A percentile compares a stretch with the other conserved stretches of the same genome.
Conservation (phyloP, 495 filamentous ascomycete genomes). For the Aspergillus conjunctus region DNA sequence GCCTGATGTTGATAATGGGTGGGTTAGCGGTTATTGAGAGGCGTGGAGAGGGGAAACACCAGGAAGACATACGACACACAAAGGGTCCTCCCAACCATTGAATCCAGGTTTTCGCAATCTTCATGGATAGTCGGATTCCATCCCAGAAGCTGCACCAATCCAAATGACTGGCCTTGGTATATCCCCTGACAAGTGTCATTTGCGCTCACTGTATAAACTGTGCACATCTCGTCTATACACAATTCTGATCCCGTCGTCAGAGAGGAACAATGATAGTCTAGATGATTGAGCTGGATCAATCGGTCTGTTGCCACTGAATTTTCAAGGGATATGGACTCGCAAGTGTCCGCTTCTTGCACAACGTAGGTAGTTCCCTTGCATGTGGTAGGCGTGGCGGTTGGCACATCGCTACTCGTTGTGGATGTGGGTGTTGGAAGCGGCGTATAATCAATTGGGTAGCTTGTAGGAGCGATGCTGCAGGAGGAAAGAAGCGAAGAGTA, state of each 20-base stretch:
- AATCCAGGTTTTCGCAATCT: background rate
- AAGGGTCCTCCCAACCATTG: background rate
- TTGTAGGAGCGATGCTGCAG: conserved; percentile 5
- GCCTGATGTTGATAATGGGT: background rate
- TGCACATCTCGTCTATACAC: background rate
- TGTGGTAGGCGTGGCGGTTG: background rate
- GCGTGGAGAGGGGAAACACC: background rate
- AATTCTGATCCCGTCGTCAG: background rate
- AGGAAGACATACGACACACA: background rate
- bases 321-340: background rate
- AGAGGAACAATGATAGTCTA: conserved; percentile 1
- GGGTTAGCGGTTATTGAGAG: background rate
- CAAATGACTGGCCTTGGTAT: background rate
- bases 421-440: background rate
- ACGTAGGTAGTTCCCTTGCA: background rate
- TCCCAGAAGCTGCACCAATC: background rate
- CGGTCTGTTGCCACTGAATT: background rate
- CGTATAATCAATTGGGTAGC: conserved; percentile 3
- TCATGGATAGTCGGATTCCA: conserved; percentile 7
- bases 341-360: background rate
- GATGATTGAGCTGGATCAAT: background rate
- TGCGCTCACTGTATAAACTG: background rate
- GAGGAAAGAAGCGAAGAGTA: conserved; percentile 6
- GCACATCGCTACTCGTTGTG: background rate
- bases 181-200: conserved; percentile 5